Base-by-base conservation (phyloP, 352 stramenopile genomes). In the Phytophthora syringae region DNA sequence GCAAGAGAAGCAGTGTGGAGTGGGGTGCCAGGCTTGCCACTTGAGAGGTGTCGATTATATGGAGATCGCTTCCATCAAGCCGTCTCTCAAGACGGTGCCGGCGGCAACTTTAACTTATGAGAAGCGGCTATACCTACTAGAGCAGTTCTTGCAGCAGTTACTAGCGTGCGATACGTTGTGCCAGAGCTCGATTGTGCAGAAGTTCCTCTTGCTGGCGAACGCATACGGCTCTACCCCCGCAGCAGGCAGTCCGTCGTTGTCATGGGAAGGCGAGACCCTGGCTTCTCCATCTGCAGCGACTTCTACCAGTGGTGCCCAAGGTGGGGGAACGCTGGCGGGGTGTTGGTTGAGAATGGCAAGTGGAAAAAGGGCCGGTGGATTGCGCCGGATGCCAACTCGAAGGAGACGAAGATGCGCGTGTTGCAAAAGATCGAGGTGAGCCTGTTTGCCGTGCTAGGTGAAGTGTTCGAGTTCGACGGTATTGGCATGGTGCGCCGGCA, bases 391-490 rank as follows among this genome's bases (percentile, higher is more conserved):
- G 70, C 67, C 20, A 90, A 84, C 60, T 85, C 81, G 9, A 93
- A 93, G 60, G 84, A 89, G 50, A 86, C 82, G 20, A 94, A 93
- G 65, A 92, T 95, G 76, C 79, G 79, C 43, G 73, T 92, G 25
- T 66, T 95, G 48, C 88, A 93, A 60, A 76, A 88, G 51, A 80
- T 93, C 36, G 88, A 95, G 68, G 82, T 91, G 51, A 89, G 80
- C 60, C 58, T 95, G 16, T 93, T 93, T 45, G 77, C 85, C 11
- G 73, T 89, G 13, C 51, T 93, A 21, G 78, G 88, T 53, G 88
- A 95, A 52, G 64, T 93, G 34, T 94, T 95, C 45, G 88, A 95
- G 67, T 91, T 95, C 45, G 86, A 95, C 58, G 88, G 86, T 34
- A 88, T 95, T n/a, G 79, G 83, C 22, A 64, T 94, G 52, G 69